A percentile compares a stretch with the other conserved stretches of the same genome.
phyloP scores from a whole-genome alignment of 2,329 filamentous ascomycete species.

The Diaporthe sp. region DNA sequence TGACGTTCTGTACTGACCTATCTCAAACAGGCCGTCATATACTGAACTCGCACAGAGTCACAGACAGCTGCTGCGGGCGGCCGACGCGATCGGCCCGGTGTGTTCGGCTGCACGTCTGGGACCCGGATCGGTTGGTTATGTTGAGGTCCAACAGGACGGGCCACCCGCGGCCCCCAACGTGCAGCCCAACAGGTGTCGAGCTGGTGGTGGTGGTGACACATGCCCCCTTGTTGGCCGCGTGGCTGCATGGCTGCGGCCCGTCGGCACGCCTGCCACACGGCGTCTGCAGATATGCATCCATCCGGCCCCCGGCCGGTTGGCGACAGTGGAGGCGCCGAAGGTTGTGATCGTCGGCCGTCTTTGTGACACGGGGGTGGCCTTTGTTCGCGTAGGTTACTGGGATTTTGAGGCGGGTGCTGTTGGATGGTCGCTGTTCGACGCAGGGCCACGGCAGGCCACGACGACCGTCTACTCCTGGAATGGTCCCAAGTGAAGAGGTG shows the following conservation, averaged over 20 bases:
- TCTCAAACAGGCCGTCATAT: background rate
- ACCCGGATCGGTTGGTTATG: background rate
- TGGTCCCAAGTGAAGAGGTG: background rate
- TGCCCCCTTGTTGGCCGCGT: background rate
- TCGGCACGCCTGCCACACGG: background rate
- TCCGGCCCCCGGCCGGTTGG: no score
- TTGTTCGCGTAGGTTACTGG: background rate
- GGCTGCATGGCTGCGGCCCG: background rate
- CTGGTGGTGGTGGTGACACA: background rate
- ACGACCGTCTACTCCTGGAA: background rate
- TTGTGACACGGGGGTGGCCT: background rate
- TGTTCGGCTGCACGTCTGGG: background rate
- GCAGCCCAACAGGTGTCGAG: background rate
- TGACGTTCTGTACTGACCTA: background rate
- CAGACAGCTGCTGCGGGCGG: background rate
- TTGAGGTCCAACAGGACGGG: background rate
- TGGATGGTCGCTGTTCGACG: no score
- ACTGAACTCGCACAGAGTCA: background rate
- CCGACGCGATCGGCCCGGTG: background rate
- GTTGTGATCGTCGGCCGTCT: background rate
- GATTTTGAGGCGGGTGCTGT: no score
- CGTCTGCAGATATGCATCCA: background rate
- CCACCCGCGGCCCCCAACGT: background rate
- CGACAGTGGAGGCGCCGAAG: background rate
- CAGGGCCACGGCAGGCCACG: no score